A percentile compares a stretch with the other conserved stretches of the same genome.
phyloP scores from a whole-genome alignment of 306 rosid species.

The Begonia fuchsioides region DNA sequence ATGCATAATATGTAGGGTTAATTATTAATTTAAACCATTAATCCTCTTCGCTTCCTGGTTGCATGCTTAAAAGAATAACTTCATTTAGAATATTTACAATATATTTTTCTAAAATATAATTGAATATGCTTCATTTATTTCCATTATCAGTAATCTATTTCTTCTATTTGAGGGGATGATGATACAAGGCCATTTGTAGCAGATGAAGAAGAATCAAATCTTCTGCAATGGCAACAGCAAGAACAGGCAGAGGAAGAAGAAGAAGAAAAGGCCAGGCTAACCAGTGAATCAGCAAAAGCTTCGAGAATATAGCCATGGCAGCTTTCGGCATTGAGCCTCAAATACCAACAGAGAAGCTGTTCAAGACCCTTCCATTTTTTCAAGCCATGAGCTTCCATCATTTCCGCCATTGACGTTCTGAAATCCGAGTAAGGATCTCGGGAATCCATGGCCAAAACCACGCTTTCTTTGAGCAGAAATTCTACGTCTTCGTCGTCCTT shows the following conservation, averaged over 20 bases:
- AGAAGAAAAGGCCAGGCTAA: constrained; percentile 12
- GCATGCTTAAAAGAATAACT: too few relatives aligned
- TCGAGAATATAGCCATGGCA: constrained; percentile 33
- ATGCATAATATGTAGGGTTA: too few relatives aligned
- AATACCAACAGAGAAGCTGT: constrained; percentile 50
- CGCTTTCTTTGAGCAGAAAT: neutral
- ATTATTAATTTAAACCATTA: too few relatives aligned
- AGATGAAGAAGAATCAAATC: neutral
- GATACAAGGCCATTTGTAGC: neutral
- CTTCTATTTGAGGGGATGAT: neutral
- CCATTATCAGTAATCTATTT: neutral
- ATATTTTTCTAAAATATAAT: too few relatives aligned
- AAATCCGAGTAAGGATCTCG: constrained; percentile 46
- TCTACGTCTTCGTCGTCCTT: neutral
- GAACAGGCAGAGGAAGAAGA: neutral
- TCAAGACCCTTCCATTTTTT: constrained; percentile 51
- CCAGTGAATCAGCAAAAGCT: constrained; percentile 58
- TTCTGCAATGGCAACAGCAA: neutral
- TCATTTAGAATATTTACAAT: too few relatives aligned
- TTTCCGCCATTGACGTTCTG: constrained; percentile 58
- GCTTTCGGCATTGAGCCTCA: constrained; percentile 29
- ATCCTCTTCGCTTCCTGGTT: too few relatives aligned
- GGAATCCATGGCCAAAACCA: constrained; percentile 28
- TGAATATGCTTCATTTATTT: too few relatives aligned
- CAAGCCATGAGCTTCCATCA: constrained; percentile 46